phyloP scores from a whole-genome alignment of 2,329 filamentous ascomycete species.

The Xylaria digitata region DNA sequence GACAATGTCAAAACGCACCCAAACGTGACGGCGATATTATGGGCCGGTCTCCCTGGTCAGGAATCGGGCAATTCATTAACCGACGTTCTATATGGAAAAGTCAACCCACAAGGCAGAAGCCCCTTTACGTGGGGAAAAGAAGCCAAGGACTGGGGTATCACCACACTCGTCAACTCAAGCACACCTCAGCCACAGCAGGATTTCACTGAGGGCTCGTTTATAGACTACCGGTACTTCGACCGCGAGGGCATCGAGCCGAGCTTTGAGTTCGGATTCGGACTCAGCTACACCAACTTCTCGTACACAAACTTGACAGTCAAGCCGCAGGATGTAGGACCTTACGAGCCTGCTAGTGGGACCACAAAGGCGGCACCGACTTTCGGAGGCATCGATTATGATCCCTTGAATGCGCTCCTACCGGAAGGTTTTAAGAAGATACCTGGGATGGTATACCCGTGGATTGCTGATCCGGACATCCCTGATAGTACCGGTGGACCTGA shows the following conservation, averaged over 20 bases:
- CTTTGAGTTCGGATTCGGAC: conserved; percentile 83
- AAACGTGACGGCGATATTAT: conserved; percentile 85
- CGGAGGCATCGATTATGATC: conserved; percentile 60
- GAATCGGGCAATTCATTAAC: conserved; percentile 82
- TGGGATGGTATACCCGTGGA: conserved; percentile 75
- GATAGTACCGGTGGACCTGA: conserved; percentile 58
- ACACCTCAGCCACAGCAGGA: conserved; percentile 72
- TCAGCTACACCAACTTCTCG: conserved; percentile 83
- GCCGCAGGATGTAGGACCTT: conserved; percentile 59
- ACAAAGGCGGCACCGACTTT: conserved; percentile 72
- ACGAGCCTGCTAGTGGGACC: conserved; percentile 68
- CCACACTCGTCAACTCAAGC: conserved; percentile 74
- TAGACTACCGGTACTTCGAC: conserved; percentile 85
- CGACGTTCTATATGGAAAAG: conserved; percentile 81
- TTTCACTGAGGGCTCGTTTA: conserved; percentile 81
- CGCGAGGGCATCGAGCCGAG: conserved; percentile 70
- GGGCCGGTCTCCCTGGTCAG: conserved; percentile 82
- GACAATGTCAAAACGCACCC: conserved; percentile 75
- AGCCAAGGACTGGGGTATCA: conserved; percentile 73
- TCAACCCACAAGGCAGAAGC: conserved; percentile 76
- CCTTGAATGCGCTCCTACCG: conserved; percentile 52
- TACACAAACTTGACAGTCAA: conserved; percentile 73
- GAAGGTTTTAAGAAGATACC: conserved; percentile 65
- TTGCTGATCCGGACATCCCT: conserved; percentile 68
- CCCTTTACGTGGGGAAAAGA: conserved; percentile 72